A percentile compares a stretch with the other conserved stretches of the same genome.
Evolutionary conservation across 352 stramenopile species (phyloP).

Genomic region (Pythium vanterpoolii): DNA sequence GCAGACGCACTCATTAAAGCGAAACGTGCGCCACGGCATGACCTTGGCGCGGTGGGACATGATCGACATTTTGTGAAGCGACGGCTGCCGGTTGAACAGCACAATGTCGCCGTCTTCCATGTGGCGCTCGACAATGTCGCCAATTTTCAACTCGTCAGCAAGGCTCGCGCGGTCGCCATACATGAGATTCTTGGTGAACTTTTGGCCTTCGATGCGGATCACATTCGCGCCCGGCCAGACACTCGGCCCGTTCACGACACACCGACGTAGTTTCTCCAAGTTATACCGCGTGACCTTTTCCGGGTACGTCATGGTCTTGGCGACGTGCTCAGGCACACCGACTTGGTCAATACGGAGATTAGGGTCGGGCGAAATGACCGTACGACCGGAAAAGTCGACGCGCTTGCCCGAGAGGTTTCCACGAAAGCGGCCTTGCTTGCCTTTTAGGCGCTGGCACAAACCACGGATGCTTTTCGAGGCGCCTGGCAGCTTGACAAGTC

Average conservation of each 20-base stretch:
- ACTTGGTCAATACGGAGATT: slow-evolving; percentile 95
- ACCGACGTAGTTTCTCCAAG: slow-evolving; percentile 94
- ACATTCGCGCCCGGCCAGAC: slow-evolving; percentile 97
- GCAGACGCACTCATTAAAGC: slow-evolving; percentile 99
- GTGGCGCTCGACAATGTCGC: slow-evolving; percentile 99
- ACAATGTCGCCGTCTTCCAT: slow-evolving; percentile 99
- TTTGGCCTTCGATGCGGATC: slow-evolving; percentile 81
- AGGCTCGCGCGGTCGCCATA: slow-evolving; percentile 94
- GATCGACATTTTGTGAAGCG: slow-evolving; percentile 99
- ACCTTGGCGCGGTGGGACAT: slow-evolving; percentile 94
- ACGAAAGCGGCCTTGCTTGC: slow-evolving; percentile 97
- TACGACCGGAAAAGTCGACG: slow-evolving; percentile 99
- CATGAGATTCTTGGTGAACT: slow-evolving; percentile 89
- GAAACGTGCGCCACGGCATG: slow-evolving; percentile 98
- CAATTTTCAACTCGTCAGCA: slow-evolving; percentile 93
- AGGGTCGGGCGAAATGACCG: slow-evolving; percentile 99
- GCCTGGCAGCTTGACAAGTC: slow-evolving; percentile 93
- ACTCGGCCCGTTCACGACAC: slow-evolving; percentile 95
- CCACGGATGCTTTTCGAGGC: slow-evolving; percentile 94
- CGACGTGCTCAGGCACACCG: slow-evolving; percentile 94
- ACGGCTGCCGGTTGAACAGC: slow-evolving; percentile 99
- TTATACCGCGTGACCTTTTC: slow-evolving; percentile 98
- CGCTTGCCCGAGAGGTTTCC: slow-evolving; percentile 99
- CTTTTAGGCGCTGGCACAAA: slow-evolving; percentile 97
- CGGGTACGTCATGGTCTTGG: slow-evolving; percentile 99